Base-by-base conservation (phyloP, 768 basidiomycete species). In the Naganishia onofrii region DNA sequence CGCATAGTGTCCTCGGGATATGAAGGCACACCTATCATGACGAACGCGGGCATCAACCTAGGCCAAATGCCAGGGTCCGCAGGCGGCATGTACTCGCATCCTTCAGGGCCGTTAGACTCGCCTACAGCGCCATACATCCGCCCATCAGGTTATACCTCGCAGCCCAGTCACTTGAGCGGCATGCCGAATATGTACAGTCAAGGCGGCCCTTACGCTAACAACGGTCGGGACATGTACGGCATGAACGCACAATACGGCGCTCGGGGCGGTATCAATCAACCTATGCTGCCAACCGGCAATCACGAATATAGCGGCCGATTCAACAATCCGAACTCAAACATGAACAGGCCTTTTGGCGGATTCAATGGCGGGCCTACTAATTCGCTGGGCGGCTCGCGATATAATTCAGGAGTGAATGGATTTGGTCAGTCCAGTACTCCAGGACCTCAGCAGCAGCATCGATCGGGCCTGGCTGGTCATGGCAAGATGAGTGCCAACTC, bases 1-100 rank as follows among this genome's bases (percentile, higher is more conserved):
- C 32, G 26, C 21, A 19, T 34, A 67, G 60, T 63, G 36, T 44
- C 60, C 26, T 63, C 60, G 21, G 60, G 60, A 42, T 63, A 63
- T 29, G 60, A 63, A 17, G 60, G 60, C 23, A 63, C 60, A 13
- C 60, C 60, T 17, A 21, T 63, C 26, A n/a, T 63, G 23, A 10
- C 60, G 6, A 63, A 44, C 38, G 36, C 60, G 0, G 38, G 38
- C 2, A 38, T 63, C n/a, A 42, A 26, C 21, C 28, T 67, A 63
- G 68, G 68, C 4, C 68, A 42, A 4, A 51, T 57, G 44, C 32
- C 55, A n/a, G 48, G 46, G 26, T 28, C 44, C 19, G 29, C 60
- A 23, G 60, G 54, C 28, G 58, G 69, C 34, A 64, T 65, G 63
- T 70, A 70, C 42, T 70, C 69, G 32, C 69, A 70, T 54, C 58